A percentile compares a stretch with the other conserved stretches of the same genome.
Conservation (phyloP, 2,329 filamentous ascomycete genomes). For the Aspergillus sp. region DNA sequence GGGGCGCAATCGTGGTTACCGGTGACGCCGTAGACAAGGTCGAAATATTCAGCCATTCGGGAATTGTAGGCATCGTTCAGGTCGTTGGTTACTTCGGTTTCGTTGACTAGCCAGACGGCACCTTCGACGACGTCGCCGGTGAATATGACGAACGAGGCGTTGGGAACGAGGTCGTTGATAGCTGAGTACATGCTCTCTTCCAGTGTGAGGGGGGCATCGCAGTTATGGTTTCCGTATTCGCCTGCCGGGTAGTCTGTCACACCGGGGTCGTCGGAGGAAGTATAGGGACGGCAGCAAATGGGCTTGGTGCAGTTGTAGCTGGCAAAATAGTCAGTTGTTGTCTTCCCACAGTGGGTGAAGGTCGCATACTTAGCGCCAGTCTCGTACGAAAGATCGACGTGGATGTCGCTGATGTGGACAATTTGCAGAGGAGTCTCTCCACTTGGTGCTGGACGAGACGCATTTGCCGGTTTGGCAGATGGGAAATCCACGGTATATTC, state of each 20-base stretch:
- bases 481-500: conserved; percentile 49
- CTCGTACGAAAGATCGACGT: conserved; percentile 58
- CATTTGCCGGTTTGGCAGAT: conserved; percentile 38
- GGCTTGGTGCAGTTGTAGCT: conserved; percentile 55
- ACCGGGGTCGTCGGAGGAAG: conserved; percentile 41
- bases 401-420: conserved; percentile 61
- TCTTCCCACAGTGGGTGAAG: background rate
- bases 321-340: background rate
- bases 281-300: conserved; percentile 60
- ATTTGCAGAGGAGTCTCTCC: conserved; percentile 53
- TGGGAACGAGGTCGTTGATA: conserved; percentile 44
- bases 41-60: conserved; percentile 46
- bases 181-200: conserved; percentile 57
- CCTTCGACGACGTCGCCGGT: conserved; percentile 62
- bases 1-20: conserved; percentile 61
- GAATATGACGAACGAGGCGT: conserved; percentile 56
- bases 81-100: conserved; percentile 37
- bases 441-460: conserved; percentile 46
- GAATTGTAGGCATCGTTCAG: conserved; percentile 50
- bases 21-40: conserved; percentile 54
- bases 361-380: conserved; percentile 49
- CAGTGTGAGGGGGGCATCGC: conserved; percentile 54
- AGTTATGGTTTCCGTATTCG: conserved; percentile 55
- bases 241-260: conserved; percentile 54
- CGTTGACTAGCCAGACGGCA: conserved; percentile 41